phyloP scores from a whole-genome alignment of 129 eudicot genomes.

The Saussurea involucrata region DNA sequence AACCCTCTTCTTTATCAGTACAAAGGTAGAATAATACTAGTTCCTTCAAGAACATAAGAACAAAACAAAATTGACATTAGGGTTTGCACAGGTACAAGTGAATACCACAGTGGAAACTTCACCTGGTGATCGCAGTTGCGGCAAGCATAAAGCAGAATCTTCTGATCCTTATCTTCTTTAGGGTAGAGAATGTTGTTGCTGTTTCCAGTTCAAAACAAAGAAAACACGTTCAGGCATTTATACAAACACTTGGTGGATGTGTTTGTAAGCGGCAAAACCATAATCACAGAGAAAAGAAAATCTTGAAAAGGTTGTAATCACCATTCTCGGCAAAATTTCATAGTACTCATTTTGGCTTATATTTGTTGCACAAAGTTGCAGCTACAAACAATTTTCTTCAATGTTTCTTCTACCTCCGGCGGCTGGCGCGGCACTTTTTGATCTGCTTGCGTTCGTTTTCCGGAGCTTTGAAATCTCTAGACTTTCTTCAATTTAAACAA shows the following conservation, averaged over 20 bases:
- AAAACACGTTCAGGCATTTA: slow-evolving; percentile 4
- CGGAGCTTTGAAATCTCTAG: neutral
- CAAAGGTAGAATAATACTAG: neutral
- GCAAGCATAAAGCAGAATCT: slow-evolving; percentile 85
- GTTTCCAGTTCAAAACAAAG: slow-evolving; percentile 1
- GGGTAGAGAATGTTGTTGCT: slow-evolving; percentile 95
- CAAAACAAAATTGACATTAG: neutral
- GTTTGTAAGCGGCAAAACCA: neutral
- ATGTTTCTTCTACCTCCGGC: neutral
- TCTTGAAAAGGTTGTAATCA: neutral
- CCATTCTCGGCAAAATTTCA: slow-evolving; percentile 98
- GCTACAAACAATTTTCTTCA: neutral
- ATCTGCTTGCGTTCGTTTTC: neutral
- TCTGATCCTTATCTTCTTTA: slow-evolving; percentile 80
- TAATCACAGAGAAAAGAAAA: neutral
- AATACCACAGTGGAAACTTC: slow-evolving; percentile 3
- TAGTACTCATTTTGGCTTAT: slow-evolving; percentile 76
- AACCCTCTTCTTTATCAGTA: neutral
- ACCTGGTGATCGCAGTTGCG: slow-evolving; percentile 97
- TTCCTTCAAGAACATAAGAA: neutral
- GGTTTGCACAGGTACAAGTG: neutral
- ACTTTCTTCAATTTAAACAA: no score
- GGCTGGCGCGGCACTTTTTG: neutral
- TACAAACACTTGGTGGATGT: slow-evolving; percentile 6
- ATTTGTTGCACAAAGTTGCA: neutral